These are phyloP conservation scores for Cadophora malorum DNA, from an alignment of 2,329 filamentous ascomycete species.

Conservation along the genomic window DNA sequence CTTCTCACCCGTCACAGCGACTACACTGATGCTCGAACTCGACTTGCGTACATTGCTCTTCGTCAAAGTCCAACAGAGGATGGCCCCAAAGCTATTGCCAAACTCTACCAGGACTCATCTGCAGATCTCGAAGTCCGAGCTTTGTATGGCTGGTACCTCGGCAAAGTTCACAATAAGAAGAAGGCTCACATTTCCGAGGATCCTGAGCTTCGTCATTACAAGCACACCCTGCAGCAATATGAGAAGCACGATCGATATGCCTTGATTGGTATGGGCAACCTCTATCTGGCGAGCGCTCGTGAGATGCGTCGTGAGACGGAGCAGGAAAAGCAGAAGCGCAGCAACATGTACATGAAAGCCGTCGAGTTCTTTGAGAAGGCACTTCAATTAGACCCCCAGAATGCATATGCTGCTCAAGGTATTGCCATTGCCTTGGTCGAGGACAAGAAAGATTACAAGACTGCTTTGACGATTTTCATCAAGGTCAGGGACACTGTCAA, in stretches of 20 bases:
- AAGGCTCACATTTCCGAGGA: conserved; percentile 85
- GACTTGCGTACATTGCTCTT: conserved; percentile 89
- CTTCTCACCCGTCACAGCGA: conserved; percentile 84
- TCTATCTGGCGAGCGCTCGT: conserved; percentile 80
- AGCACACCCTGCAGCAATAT: conserved; percentile 90
- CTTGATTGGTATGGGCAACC: conserved; percentile 94
- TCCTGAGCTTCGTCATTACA: conserved; percentile 91
- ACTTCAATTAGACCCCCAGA: conserved; percentile 90
- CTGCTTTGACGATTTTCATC: conserved; percentile 84
- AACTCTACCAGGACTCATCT: conserved; percentile 84
- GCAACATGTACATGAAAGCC: conserved; percentile 84
- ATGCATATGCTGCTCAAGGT: conserved; percentile 95
- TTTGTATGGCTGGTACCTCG: conserved; percentile 94
- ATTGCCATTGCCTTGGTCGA: conserved; percentile 93
- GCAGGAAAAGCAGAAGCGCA: conserved; percentile 87
- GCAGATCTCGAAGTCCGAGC: conserved; percentile 90
- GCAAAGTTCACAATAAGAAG: conserved; percentile 81
- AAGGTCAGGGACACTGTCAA: conserved; percentile 90
- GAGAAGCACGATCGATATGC: conserved; percentile 99
- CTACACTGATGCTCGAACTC: conserved; percentile 89
- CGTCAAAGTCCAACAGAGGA: conserved; percentile 82
- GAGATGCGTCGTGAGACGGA: conserved; percentile 95
- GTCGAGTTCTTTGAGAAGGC: conserved; percentile 99
- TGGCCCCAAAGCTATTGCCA: conserved; percentile 83
- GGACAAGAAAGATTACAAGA: conserved; percentile 87